phyloP scores from a whole-genome alignment of 768 basidiomycete species.

The Xanthoconium stramineum region DNA sequence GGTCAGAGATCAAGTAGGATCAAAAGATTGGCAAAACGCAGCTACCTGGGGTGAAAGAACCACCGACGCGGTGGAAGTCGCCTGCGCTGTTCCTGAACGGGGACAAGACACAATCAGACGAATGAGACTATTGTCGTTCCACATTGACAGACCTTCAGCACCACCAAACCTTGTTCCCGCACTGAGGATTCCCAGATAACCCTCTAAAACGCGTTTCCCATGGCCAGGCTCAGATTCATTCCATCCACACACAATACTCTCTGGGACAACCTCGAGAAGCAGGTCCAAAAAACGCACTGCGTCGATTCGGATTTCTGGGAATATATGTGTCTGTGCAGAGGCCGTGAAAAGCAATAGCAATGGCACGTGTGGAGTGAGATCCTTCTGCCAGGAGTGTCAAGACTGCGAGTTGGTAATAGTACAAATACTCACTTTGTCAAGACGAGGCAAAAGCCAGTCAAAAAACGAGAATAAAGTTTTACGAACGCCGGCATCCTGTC shows the following conservation, averaged over 20 bases:
- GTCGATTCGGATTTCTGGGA: conserved; percentile 91
- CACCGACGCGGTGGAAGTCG: conserved; percentile 63
- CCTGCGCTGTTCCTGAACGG: conserved; percentile 30
- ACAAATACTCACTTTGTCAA: conserved; percentile 48
- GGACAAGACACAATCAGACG: not conserved
- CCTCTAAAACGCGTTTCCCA: conserved; percentile 67
- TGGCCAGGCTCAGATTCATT: conserved; percentile 46
- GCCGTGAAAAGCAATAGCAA: conserved; percentile 79
- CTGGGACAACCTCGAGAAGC: conserved; percentile 67
- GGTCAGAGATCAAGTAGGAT: conserved; percentile 3
- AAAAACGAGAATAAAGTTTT: conserved; percentile 68
- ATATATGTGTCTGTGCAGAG: conserved; percentile 92
- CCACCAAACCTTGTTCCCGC: conserved; percentile 63
- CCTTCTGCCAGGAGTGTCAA: conserved; percentile 45
- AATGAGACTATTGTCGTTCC: not conserved
- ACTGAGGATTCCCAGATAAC: conserved; percentile 76
- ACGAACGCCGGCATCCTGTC: conserved; percentile 76
- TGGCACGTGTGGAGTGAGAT: conserved; percentile 70
- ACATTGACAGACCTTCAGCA: conserved; percentile 42
- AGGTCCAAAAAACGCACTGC: conserved; percentile 78
- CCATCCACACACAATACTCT: conserved; percentile 68
- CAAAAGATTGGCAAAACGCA: not conserved
- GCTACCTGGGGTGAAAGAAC: conserved; percentile 60
- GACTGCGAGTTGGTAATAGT: not conserved
- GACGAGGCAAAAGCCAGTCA: conserved; percentile 65